Evolutionary conservation across 2,329 filamentous ascomycete genomes (phyloP).

Genomic region (Periconia sp.): DNA sequence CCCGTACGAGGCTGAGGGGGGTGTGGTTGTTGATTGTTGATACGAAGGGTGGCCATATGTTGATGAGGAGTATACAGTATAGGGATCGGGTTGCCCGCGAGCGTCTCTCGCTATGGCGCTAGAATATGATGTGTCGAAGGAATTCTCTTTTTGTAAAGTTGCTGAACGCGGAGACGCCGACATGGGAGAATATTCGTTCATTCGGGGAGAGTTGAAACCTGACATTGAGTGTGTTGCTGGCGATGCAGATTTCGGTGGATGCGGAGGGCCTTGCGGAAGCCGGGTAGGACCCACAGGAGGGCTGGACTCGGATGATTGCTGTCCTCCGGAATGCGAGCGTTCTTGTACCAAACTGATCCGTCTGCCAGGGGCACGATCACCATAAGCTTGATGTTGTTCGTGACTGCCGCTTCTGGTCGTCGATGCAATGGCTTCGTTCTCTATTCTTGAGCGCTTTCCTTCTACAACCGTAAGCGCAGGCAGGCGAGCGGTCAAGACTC

Average conservation of each 20-base stretch:
- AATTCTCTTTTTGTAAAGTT: slow-evolving; percentile 25
- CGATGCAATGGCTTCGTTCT: slow-evolving; percentile 40
- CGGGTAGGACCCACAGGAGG: slow-evolving; percentile 28
- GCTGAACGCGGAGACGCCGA: slow-evolving; percentile 38
- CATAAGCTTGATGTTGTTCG: slow-evolving; percentile 16
- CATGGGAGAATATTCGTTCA: slow-evolving; percentile 36
- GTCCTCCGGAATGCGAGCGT: slow-evolving; percentile 15
- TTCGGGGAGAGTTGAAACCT: slow-evolving; percentile 36
- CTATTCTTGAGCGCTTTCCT: slow-evolving; percentile 48
- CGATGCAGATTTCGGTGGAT: slow-evolving; percentile 37
- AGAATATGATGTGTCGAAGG: slow-evolving; percentile 21
- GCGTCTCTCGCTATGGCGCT: slow-evolving; percentile 22
- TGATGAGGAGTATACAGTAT: slow-evolving; percentile 17
- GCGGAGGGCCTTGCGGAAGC: slow-evolving; percentile 26
- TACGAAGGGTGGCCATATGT: slow-evolving; percentile 18
- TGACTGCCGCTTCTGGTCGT: slow-evolving; percentile 35
- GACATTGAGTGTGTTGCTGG: slow-evolving; percentile 33
- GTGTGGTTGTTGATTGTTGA: slow-evolving; percentile 19
- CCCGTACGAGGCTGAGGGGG: slow-evolving; percentile 18
- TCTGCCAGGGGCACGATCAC: slow-evolving; percentile 26
- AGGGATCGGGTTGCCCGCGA: slow-evolving; percentile 21
- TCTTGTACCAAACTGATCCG: slow-evolving; percentile 31
- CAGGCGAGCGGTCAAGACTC: background rate
- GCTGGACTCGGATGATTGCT: slow-evolving; percentile 28
- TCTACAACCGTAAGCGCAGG: slow-evolving; percentile 31